Conservation (phyloP, 306 rosid species). For the Morella rubra region DNA sequence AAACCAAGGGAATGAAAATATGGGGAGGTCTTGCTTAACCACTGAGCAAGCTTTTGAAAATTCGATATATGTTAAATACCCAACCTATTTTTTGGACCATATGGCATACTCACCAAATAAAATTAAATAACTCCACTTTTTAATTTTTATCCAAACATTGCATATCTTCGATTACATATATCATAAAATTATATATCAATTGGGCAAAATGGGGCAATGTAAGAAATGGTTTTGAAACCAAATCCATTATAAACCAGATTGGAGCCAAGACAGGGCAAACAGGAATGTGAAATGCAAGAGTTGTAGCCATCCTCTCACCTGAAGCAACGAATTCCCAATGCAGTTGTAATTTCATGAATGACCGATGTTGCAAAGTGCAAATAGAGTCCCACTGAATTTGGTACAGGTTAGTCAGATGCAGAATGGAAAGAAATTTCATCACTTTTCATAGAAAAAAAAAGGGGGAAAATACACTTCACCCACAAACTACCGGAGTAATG, state of each 20-base stretch:
- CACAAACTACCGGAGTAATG: too few species aligned
- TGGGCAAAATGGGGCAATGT: neutral
- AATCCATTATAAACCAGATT: neutral
- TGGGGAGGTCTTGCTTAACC: neutral
- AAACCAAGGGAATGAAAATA: neutral
- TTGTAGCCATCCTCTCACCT: slow-evolving; percentile 48
- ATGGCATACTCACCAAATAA: neutral
- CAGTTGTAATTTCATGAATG: slow-evolving; percentile 72
- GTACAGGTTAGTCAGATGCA: slow-evolving; percentile 25
- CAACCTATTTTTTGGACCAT: neutral
- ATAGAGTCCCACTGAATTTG: slow-evolving; percentile 64
- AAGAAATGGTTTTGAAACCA: neutral
- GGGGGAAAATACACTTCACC: too few species aligned
- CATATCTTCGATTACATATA: neutral
- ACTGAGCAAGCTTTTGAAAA: neutral
- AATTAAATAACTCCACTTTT: neutral
- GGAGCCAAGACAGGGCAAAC: too few species aligned
- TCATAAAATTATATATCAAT: neutral
- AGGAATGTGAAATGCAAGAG: neutral
- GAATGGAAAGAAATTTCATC: neutral
- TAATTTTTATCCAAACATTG: neutral
- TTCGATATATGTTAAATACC: too few species aligned
- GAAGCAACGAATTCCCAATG: slow-evolving; percentile 91
- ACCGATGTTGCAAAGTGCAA: slow-evolving; percentile 79
- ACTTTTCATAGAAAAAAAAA: too few species aligned